phyloP scores from a whole-genome alignment of 805 yeast genomes.

The Schwanniomyces sp. region DNA sequence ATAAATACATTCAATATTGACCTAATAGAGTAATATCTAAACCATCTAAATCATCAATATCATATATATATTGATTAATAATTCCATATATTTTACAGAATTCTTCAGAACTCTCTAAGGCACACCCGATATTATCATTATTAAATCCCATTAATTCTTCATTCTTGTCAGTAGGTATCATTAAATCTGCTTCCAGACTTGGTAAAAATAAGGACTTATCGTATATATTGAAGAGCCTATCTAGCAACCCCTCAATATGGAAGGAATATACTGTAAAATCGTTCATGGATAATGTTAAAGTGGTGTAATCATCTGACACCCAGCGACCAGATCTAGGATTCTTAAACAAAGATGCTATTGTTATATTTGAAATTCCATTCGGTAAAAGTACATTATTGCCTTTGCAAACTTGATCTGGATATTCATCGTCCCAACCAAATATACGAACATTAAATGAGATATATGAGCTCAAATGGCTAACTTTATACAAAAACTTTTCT shows the following conservation, averaged over 20 bases:
- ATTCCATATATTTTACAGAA: slow-evolving; percentile 30
- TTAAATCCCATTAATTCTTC: slow-evolving; percentile 14
- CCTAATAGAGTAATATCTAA: neutral
- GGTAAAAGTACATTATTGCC: slow-evolving; percentile 33
- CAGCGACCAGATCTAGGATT: slow-evolving; percentile 5
- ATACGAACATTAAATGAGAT: slow-evolving; percentile 29
- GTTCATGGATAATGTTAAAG: slow-evolving; percentile 35
- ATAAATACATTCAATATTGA: neutral
- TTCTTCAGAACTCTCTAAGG: slow-evolving; percentile 20
- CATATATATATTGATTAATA: neutral
- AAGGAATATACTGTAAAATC: slow-evolving; percentile 36
- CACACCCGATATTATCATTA: slow-evolving; percentile 29
- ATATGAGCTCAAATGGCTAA: slow-evolving; percentile 31
- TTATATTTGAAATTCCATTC: slow-evolving; percentile 34
- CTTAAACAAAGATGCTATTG: slow-evolving; percentile 5
- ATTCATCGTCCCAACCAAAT: slow-evolving; percentile 22
- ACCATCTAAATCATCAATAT: neutral
- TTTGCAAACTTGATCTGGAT: slow-evolving; percentile 24
- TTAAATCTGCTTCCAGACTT: neutral
- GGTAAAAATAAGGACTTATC: slow-evolving; percentile 9
- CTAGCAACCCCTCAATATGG: slow-evolving; percentile 32
- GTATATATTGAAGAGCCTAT: slow-evolving; percentile 12
- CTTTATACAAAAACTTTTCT: slow-evolving; percentile 18
- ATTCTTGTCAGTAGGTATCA: neutral
- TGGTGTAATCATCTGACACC: slow-evolving; percentile 23